Percentiles rank a stretch among this genome's conserved stretches.
Evolutionary conservation across 495 filamentous ascomycete genomes (phyloP).

Genomic region (Aspergillus ostianus): DNA sequence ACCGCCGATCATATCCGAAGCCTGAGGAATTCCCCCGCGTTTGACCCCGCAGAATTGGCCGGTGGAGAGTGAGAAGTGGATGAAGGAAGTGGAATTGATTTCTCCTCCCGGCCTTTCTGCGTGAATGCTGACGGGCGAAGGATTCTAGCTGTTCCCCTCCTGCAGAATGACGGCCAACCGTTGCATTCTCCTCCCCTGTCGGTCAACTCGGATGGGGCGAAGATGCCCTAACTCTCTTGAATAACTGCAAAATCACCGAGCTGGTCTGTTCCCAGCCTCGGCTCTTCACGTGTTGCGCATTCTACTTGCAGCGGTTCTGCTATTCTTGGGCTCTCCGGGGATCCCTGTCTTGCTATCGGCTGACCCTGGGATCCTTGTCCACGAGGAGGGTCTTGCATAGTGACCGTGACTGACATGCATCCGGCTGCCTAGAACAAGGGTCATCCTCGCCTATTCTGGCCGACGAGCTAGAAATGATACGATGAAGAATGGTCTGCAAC

Average conservation of each 20-base stretch:
- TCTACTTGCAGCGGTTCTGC: neutral
- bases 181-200: neutral
- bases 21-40: neutral
- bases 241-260: neutral
- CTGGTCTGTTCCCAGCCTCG: neutral
- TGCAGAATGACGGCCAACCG: neutral
- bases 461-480: neutral
- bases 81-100: neutral
- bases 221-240: neutral
- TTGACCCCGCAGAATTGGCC: neutral
- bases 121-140: neutral
- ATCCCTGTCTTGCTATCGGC: neutral
- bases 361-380: neutral
- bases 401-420: neutral
- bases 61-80: too few relatives aligned
- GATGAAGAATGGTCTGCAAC: neutral
- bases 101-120: neutral
- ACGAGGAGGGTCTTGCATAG: neutral
- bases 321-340: neutral
- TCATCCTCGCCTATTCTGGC: too few relatives aligned
- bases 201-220: neutral
- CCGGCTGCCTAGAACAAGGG: neutral
- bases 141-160: neutral
- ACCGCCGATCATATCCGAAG: neutral
- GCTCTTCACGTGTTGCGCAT: neutral